These are phyloP conservation scores for Linum tenue DNA, from an alignment of 345 rosid genomes.

Conservation along the genomic window DNA sequence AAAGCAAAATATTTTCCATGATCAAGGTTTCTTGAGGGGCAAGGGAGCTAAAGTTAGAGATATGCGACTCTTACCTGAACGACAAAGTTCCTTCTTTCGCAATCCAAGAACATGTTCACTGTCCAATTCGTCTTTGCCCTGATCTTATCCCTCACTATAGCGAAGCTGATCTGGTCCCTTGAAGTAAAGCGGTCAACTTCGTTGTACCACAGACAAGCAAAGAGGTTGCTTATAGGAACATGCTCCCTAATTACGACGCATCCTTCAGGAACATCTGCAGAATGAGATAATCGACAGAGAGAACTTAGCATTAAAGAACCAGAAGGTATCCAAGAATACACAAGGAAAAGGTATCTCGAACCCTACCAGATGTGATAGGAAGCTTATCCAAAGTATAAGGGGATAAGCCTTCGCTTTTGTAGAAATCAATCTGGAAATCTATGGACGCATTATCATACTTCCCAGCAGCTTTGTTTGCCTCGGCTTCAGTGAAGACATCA, in stretches of 20 bases:
- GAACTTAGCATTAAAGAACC: neutral
- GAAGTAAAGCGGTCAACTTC: slow-evolving; percentile 97
- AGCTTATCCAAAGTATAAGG: slow-evolving; percentile 77
- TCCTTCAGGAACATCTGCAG: slow-evolving; percentile 98
- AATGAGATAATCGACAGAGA: slow-evolving; percentile 8
- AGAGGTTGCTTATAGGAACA: slow-evolving; percentile 81
- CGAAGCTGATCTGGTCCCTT: slow-evolving; percentile 94
- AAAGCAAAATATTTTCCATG: neutral
- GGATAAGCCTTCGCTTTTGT: slow-evolving; percentile 81
- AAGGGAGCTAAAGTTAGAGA: neutral
- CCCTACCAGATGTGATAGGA: slow-evolving; percentile 86
- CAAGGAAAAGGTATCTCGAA: slow-evolving; percentile 5
- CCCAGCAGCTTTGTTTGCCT: slow-evolving; percentile 98
- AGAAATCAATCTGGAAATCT: slow-evolving; percentile 81
- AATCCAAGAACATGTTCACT: slow-evolving; percentile 83
- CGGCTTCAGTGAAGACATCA: slow-evolving; percentile 83
- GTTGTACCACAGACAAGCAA: slow-evolving; percentile 94
- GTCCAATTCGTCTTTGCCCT: slow-evolving; percentile 71
- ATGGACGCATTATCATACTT: slow-evolving; percentile 87
- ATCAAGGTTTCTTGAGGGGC: neutral
- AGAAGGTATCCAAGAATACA: neutral
- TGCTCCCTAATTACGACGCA: slow-evolving; percentile 96
- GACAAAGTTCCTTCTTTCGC: slow-evolving; percentile 94
- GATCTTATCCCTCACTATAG: slow-evolving; percentile 85
- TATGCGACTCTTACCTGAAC: slow-evolving; percentile 54